Conservation (phyloP, 768 basidiomycete genomes). For the Hericium coralloides region DNA sequence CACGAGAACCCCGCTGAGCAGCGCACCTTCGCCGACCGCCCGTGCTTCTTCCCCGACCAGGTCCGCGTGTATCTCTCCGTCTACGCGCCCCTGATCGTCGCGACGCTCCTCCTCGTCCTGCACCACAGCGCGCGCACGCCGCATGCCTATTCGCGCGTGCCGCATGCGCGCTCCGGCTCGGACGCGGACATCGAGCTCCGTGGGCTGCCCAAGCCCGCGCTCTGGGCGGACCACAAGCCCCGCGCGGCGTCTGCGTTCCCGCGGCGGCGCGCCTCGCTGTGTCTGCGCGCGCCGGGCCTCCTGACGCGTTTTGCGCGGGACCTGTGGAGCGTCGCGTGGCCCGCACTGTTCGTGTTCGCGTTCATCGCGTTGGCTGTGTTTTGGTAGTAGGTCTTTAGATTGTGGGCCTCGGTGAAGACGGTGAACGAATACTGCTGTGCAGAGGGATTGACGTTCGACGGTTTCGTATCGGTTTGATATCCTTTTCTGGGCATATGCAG, state of each 20-base stretch:
- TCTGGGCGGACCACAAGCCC: neutral
- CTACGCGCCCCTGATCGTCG: conserved; percentile 60
- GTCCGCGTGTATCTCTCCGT: conserved; percentile 60
- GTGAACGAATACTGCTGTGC: no score
- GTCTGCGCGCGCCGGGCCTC: neutral
- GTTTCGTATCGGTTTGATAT: no score
- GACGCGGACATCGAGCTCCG: neutral
- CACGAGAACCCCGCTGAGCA: conserved; percentile 23
- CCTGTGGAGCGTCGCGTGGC: neutral
- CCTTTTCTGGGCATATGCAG: no score
- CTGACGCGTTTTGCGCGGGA: neutral
- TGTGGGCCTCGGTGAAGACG: no score
- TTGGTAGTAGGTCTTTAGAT: neutral
- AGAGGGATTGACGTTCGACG: no score
- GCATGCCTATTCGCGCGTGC: neutral
- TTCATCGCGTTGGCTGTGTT: neutral
- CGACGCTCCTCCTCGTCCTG: conserved; percentile 48
- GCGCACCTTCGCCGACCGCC: conserved; percentile 40
- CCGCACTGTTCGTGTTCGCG: neutral
- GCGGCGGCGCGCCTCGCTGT: neutral
- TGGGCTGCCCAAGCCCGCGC: neutral
- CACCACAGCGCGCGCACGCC: neutral
- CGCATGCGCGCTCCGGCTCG: neutral
- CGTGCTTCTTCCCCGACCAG: conserved; percentile 83
- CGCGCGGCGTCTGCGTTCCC: neutral